phyloP scores from a whole-genome alignment of 192 early-diverging fungal genomes.

The Piromyces finnis region DNA sequence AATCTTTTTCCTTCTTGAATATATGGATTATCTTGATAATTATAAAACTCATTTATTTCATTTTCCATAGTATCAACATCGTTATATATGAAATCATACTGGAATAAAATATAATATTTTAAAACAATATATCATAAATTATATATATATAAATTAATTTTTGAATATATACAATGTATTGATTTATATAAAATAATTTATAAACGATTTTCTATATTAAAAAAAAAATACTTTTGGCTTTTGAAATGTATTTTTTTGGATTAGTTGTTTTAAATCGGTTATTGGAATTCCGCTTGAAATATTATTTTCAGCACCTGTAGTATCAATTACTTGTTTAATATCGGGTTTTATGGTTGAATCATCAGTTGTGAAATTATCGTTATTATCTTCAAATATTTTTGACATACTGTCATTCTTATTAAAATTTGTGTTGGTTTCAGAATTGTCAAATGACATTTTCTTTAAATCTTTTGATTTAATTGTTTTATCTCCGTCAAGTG shows the following conservation, averaged over 20 bases:
- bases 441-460: neutral
- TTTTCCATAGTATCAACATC: constrained; percentile 22
- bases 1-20: constrained; percentile 13
- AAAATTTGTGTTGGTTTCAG: neutral
- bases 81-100: constrained; percentile 20
- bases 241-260: neutral
- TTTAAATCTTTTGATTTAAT: neutral
- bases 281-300: neutral
- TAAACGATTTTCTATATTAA: too few relatives aligned
- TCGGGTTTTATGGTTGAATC: neutral
- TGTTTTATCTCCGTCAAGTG: neutral
- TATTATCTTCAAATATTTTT: neutral
- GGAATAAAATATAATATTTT: too few relatives aligned
- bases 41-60: constrained; percentile 39
- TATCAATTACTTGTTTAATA: neutral
- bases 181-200: too few relatives aligned
- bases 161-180: neutral
- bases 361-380: neutral
- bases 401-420: neutral
- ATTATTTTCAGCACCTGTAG: neutral
- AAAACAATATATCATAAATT: neutral
- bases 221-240: neutral
- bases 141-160: neutral
- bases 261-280: neutral
- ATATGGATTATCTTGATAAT: constrained; percentile 25